phyloP scores from a whole-genome alignment of 2,329 filamentous ascomycete genomes.

The Nemania sp. region DNA sequence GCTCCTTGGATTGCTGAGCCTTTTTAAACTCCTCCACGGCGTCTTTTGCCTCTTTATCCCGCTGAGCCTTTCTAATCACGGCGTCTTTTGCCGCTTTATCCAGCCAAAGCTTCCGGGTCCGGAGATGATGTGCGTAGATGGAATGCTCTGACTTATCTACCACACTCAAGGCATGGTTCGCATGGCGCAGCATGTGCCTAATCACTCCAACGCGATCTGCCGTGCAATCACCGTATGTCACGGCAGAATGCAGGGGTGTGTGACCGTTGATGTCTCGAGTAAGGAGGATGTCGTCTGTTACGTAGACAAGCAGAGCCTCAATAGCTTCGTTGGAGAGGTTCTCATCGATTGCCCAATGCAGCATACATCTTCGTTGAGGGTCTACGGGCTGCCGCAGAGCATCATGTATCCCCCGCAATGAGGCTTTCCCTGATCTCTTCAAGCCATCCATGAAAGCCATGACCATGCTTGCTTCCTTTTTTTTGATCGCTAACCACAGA shows the following conservation, averaged over 20 bases:
- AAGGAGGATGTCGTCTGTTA: background rate
- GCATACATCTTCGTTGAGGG: background rate
- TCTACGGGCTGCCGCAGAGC: background rate
- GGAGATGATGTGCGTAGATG: conserved; percentile 2
- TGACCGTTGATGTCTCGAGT: background rate
- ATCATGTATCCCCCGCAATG: too few species aligned
- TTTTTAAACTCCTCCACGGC: too few species aligned
- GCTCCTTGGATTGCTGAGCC: too few species aligned
- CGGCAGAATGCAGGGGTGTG: background rate
- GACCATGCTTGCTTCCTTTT: conserved; percentile 3
- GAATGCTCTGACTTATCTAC: background rate
- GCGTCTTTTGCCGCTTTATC: background rate
- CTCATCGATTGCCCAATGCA: background rate
- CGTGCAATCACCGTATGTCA: conserved; percentile 3
- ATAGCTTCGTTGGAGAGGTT: background rate
- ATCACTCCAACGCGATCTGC: background rate
- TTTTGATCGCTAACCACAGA: conserved; percentile 1
- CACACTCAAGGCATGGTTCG: background rate
- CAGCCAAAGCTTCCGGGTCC: background rate
- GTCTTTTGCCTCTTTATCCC: background rate
- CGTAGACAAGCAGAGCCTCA: background rate
- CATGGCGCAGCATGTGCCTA: conserved; percentile 1
- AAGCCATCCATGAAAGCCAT: conserved; percentile 6
- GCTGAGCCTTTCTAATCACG: background rate
- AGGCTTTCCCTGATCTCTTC: background rate